These are phyloP conservation scores for Dissophora globulifera DNA, from an alignment of 192 early-diverging fungal species.

Conservation along the genomic window DNA sequence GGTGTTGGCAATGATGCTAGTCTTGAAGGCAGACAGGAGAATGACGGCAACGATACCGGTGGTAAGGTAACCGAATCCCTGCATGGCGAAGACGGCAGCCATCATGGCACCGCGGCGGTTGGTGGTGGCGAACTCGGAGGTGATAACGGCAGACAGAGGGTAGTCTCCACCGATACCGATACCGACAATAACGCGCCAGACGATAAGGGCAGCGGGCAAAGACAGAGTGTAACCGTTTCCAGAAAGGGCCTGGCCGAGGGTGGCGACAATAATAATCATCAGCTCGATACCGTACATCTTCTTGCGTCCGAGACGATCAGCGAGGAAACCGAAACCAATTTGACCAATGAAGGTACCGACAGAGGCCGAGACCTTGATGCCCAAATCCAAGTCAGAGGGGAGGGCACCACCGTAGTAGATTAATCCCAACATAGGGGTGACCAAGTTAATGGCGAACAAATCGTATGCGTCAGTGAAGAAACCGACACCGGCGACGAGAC, in stretches of 20 bases:
- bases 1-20: slow-evolving; percentile 71
- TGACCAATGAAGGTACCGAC: slow-evolving; percentile 92
- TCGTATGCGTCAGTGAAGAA: slow-evolving; percentile 98
- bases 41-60: slow-evolving; percentile 83
- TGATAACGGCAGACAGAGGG: slow-evolving; percentile 91
- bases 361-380: slow-evolving; percentile 84
- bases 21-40: slow-evolving; percentile 80
- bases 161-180: slow-evolving; percentile 97
- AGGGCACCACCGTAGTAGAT: slow-evolving; percentile 69
- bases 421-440: slow-evolving; percentile 87
- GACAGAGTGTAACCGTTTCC: slow-evolving; percentile 73
- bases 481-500: slow-evolving; percentile 75
- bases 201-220: slow-evolving; percentile 78
- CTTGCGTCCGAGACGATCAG: slow-evolving; percentile 86
- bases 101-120: slow-evolving; percentile 85
- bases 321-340: slow-evolving; percentile 83
- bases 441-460: slow-evolving; percentile 92
- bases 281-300: slow-evolving; percentile 90
- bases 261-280: slow-evolving; percentile 90
- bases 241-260: slow-evolving; percentile 82
- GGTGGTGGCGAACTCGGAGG: slow-evolving; percentile 88
- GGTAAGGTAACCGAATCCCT: slow-evolving; percentile 89
- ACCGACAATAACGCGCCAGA: slow-evolving; percentile 94
- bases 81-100: slow-evolving; percentile 88
- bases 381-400: slow-evolving; percentile 77